Base-by-base conservation (phyloP, 2,329 filamentous ascomycete species). In the Myotisia sp. region DNA sequence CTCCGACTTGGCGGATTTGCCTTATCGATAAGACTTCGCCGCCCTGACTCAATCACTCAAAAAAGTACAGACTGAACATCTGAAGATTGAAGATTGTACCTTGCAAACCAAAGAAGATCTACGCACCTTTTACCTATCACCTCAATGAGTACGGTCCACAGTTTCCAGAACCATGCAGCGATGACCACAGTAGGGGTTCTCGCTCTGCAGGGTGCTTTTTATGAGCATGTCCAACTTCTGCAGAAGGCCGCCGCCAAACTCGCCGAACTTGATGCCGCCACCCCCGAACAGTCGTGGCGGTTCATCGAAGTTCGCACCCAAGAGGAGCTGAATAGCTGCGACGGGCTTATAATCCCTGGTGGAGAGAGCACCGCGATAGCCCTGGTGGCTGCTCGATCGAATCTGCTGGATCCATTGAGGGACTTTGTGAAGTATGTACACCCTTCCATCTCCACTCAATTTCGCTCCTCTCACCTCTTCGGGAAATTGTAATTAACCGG, bases 331-430 rank as follows among this genome's bases (percentile, higher is more conserved):
- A 62, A 68, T 3, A 56, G 54, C 45, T 95, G 86, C 59, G 74
- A 87, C 56, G 87, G 75, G 17, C 69, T 98, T 27, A 74, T 98
- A 51, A 74, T 98, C 29, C 90, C 90, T 3, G 90, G 90, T 34
- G 90, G 90, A 41, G 90, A 98, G 58, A 93, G 84, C 59, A 95
- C 90, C 1, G 79, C 87, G 3, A 92, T 98, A 46, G 83, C 84
- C 7, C 70, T 94, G 19, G 81, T 94, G 10, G 90, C 90, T 3
- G 74, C 75, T 14, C 72, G 86, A 43, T 84, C 80, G 0, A 76
- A 78, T 10, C 62, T 98, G 22, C 62, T 98, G 36, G 83, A 92
- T 47, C 85, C 85, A 3, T 60, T 98, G 41, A 67, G 84, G 34
- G 71, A 86, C 20, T 98, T 93, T 58, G 86, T 95, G 51, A 93